These are phyloP conservation scores for Platanthera zijinensis DNA, from an alignment of 106 monocot species.

Conservation along the genomic window DNA sequence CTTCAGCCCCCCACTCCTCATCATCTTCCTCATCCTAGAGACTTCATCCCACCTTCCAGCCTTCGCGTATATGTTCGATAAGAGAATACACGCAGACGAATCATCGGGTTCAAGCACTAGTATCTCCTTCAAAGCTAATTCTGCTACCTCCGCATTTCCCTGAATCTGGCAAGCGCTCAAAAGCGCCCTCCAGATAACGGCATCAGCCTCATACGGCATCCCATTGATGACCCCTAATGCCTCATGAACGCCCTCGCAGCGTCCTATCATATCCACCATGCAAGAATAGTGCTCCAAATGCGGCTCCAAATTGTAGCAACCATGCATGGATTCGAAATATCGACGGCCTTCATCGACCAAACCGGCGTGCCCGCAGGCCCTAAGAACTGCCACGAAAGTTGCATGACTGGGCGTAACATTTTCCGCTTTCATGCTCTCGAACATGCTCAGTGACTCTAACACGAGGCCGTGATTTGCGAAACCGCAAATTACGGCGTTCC, in stretches of 20 bases:
- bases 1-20: conserved; percentile 58
- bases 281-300: conserved; percentile 88
- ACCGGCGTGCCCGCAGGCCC: conserved; percentile 78
- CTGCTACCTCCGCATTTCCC: conserved; percentile 53
- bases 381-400: conserved; percentile 75
- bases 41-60: conserved; percentile 67
- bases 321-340: conserved; percentile 59
- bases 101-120: conserved; percentile 62
- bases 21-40: conserved; percentile 51
- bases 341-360: conserved; percentile 44
- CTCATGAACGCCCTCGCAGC: conserved; percentile 34
- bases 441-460: conserved; percentile 50
- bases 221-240: conserved; percentile 52
- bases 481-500: conserved; percentile 87
- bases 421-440: conserved; percentile 57
- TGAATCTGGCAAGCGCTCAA: conserved; percentile 60
- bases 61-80: conserved; percentile 75
- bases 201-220: conserved; percentile 78
- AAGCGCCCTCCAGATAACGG: conserved; percentile 79
- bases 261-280: conserved; percentile 81
- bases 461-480: conserved; percentile 75
- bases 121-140: conserved; percentile 43
- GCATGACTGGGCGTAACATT: conserved; percentile 64
- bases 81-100: conserved; percentile 60
- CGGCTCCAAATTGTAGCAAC: conserved; percentile 51